Conservation (phyloP, 176 grass and related monocot genomes). For the Triticum turgidum region DNA sequence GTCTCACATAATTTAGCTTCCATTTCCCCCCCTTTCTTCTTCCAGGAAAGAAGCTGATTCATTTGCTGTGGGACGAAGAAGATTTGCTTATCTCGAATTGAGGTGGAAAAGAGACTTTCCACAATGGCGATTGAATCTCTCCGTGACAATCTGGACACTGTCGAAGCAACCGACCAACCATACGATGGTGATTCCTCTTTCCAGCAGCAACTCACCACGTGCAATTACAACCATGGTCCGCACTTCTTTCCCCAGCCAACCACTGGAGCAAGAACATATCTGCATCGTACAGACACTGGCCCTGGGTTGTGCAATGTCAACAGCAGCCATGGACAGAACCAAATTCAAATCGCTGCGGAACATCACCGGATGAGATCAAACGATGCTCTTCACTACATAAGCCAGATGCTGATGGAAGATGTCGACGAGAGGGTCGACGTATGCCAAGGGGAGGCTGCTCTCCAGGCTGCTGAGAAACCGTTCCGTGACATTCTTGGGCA, state of each 20-base stretch:
- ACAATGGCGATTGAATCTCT: slow-evolving; percentile 13
- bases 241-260: background rate
- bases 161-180: background rate
- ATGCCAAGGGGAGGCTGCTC: slow-evolving; percentile 19
- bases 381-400: slow-evolving; percentile 36
- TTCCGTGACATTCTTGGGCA: slow-evolving; percentile 44
- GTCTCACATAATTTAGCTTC: background rate
- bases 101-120: background rate
- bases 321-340: background rate
- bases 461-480: slow-evolving; percentile 42
- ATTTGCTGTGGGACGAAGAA: background rate
- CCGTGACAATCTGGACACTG: background rate
- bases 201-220: background rate
- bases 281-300: background rate
- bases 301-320: background rate
- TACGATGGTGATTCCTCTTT: background rate
- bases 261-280: background rate
- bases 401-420: slow-evolving; percentile 42
- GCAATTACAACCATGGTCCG: background rate
- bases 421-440: slow-evolving; percentile 18
- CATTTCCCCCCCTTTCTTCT: background rate
- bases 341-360: background rate
- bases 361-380: slow-evolving; percentile 15
- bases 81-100: background rate
- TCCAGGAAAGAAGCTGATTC: background rate